Evolutionary conservation across 768 basidiomycete species (phyloP), one percentile per base, ranked within the genome.

Genomic region (Pholiota microspora): DNA sequence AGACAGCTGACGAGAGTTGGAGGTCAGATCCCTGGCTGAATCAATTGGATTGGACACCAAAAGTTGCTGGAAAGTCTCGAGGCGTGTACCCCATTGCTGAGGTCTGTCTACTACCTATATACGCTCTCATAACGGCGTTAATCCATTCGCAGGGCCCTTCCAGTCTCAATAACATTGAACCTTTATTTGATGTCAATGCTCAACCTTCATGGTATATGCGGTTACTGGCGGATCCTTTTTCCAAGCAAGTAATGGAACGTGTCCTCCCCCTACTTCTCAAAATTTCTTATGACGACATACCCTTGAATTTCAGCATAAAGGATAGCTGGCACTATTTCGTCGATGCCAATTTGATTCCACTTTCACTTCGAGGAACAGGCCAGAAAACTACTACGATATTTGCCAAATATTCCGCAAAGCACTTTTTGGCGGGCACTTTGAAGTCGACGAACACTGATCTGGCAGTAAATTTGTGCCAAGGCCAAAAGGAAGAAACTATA

Each of bases 31-130:
- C 84, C 6, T 97, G 94, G 93, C 70, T 95, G 12, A 80, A 77
- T 46, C 97, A 99, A 68, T 75, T 98, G 54, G 95, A 99, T 67
- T 98, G 97, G 97, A 86, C 91, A 1, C 92, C 92, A 1, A 98
- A 98, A 69, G 75, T 79, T 5, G 85, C 83, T 0, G 79, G 82
- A 32, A 84, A 84, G 67, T 84, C 86, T 7, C 76, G 90, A 64
- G 89, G 89, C 0, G 65, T 89, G 7, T 52, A 69, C 9, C 61
- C 71, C 24, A 53, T 53, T 6, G 58, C 58, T 24, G 62, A 62
- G 57, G 62, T 66, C 28, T 28, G 62, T 59, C 8, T 35, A 36
- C n/a, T n/a, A n/a, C n/a, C n/a, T n/a, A n/a, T n/a, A n/a, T n/a
- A n/a, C n/a, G n/a, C n/a, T n/a, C n/a, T n/a, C n/a, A n/a, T n/a